Evolutionary conservation across 305 asterid species (phyloP).

Genomic region (Fraxinus greggii): DNA sequence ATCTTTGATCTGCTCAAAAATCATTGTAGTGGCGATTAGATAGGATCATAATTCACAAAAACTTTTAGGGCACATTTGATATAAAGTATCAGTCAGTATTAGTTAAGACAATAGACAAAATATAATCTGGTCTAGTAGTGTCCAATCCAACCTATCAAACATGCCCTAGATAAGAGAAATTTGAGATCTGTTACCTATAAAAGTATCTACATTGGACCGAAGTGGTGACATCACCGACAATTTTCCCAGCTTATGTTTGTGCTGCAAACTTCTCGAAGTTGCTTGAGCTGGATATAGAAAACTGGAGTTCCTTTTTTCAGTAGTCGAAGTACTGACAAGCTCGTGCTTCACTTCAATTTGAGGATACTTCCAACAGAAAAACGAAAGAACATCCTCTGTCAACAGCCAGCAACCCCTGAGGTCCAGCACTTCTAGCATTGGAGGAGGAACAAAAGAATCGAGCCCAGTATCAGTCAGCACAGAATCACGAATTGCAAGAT

Average conservation of each 20-base stretch:
- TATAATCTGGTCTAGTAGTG: background rate
- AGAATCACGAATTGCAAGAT: slow-evolving; percentile 61
- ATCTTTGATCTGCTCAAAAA: slow-evolving; percentile 74
- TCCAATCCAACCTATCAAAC: background rate
- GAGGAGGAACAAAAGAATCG: slow-evolving; percentile 50
- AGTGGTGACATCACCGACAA: slow-evolving; percentile 27
- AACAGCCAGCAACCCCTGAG: slow-evolving; percentile 90
- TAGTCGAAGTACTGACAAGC: slow-evolving; percentile 26
- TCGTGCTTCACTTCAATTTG: slow-evolving; percentile 69
- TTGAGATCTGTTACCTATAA: slow-evolving; percentile 49
- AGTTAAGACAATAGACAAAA: background rate
- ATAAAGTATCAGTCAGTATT: background rate
- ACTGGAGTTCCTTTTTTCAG: slow-evolving; percentile 28
- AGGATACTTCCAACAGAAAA: slow-evolving; percentile 55
- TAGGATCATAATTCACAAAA: background rate
- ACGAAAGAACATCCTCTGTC: slow-evolving; percentile 48
- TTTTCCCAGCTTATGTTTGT: slow-evolving; percentile 38
- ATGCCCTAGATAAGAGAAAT: background rate
- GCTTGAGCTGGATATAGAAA: slow-evolving; percentile 37
- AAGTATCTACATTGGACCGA: slow-evolving; percentile 16
- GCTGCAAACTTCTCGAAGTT: slow-evolving; percentile 22
- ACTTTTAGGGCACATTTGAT: background rate
- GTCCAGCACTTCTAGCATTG: slow-evolving; percentile 59
- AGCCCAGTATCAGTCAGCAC: slow-evolving; percentile 66
- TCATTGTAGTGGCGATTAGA: slow-evolving; percentile 13